phyloP scores from a whole-genome alignment of 2,329 filamentous ascomycete genomes.

The Thelonectria rubi region DNA sequence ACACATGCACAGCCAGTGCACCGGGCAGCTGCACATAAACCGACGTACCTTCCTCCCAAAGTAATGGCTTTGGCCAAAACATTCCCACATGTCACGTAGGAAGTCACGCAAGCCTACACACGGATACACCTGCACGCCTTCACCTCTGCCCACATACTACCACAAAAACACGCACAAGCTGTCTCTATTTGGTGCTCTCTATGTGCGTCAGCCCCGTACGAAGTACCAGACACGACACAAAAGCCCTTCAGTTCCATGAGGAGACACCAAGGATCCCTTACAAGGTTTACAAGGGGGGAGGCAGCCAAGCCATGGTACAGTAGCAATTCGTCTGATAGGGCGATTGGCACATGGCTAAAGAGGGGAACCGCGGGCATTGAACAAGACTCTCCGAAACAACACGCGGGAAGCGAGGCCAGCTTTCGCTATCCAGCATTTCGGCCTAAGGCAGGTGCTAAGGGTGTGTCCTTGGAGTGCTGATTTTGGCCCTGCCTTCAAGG shows the following conservation, averaged over 20 bases:
- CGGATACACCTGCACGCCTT: slow-evolving; percentile 8
- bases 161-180: slow-evolving; percentile 5
- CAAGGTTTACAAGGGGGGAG: slow-evolving; percentile 23
- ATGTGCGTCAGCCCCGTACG: slow-evolving; percentile 6
- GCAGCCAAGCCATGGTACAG: slow-evolving; percentile 6
- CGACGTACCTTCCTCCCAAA: slow-evolving; percentile 4
- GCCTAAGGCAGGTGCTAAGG: slow-evolving; percentile 2
- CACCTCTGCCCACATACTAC: slow-evolving; percentile 1
- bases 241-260: not conserved
- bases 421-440: not conserved
- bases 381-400: slow-evolving; percentile 18
- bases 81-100: slow-evolving; percentile 15
- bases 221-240: slow-evolving; percentile 4
- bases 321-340: slow-evolving; percentile 10
- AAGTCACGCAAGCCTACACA: slow-evolving; percentile 10
- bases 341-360: slow-evolving; percentile 2
- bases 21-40: slow-evolving; percentile 6
- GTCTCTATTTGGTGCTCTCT: slow-evolving; percentile 4
- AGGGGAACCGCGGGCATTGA: slow-evolving; percentile 11
- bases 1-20: slow-evolving; percentile 9
- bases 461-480: not conserved
- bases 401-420: slow-evolving; percentile 17
- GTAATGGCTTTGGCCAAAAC: not conserved
- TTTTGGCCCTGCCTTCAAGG: slow-evolving; percentile 1
- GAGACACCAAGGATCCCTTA: slow-evolving; percentile 10